Evolutionary conservation across 257 asterid genomes (phyloP).

Genomic region (Solanum rostratum): DNA sequence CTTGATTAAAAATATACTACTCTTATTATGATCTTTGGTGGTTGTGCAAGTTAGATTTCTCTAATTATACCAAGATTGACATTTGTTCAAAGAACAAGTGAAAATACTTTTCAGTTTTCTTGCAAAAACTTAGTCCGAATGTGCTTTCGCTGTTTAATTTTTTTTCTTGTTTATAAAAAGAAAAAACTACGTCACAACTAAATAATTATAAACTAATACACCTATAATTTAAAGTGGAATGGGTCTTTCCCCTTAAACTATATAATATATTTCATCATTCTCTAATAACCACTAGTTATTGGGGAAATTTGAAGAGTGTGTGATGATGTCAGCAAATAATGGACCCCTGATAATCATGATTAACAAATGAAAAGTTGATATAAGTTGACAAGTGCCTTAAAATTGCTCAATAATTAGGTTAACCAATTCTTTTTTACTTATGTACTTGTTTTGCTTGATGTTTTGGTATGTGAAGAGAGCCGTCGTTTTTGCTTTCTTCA

Average conservation of each 20-base stretch:
- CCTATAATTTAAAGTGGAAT: neutral
- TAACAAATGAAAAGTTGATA: neutral
- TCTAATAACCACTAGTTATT: neutral
- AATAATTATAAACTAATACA: neutral
- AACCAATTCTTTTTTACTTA: neutral
- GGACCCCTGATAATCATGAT: conserved; percentile 2
- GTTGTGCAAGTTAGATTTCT: neutral
- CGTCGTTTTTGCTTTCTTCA: conserved; percentile 7
- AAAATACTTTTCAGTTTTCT: neutral
- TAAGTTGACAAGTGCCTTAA: neutral
- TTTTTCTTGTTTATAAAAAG: neutral
- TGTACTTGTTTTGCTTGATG: conserved; percentile 2
- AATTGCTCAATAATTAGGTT: neutral
- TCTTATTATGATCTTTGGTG: neutral
- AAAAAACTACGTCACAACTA: neutral
- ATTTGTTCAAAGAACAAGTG: neutral
- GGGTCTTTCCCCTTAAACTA: neutral
- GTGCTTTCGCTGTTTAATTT: neutral
- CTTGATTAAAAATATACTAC: neutral
- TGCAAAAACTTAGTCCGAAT: neutral
- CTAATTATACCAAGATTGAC: neutral
- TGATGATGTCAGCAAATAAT: conserved; percentile 10
- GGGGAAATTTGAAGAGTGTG: neutral
- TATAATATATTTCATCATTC: neutral
- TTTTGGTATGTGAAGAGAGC: conserved; percentile 8